Conservation (phyloP, 2,329 filamentous ascomycete genomes). For the Monosporascus sp. region DNA sequence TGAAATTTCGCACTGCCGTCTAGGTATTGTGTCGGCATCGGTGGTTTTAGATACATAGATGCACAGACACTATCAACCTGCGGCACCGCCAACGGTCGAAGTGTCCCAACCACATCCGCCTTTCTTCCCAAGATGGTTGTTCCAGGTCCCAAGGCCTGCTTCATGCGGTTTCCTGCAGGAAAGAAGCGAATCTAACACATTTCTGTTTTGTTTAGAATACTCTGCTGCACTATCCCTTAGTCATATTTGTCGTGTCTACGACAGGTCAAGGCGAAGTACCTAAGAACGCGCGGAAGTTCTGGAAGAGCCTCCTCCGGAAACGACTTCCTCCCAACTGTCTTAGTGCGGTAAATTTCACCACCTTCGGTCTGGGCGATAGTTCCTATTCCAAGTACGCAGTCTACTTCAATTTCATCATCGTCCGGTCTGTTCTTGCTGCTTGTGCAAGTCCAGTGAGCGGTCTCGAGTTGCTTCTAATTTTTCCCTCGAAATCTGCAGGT, state of each 20-base stretch:
- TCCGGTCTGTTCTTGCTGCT: background rate
- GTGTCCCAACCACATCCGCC: no score
- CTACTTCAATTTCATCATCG: background rate
- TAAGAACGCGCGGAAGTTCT: slow-evolving; percentile 73
- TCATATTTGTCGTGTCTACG: slow-evolving; percentile 81
- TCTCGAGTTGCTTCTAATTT: slow-evolving; percentile 1
- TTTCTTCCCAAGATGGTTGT: no score
- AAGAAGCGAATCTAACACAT: slow-evolving; percentile 8
- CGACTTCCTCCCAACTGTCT: slow-evolving; percentile 69
- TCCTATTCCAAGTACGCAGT: slow-evolving; percentile 76
- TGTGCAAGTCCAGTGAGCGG: background rate
- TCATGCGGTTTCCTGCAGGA: slow-evolving; percentile 16
- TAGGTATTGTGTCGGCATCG: no score
- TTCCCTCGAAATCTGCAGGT: slow-evolving; percentile 42
- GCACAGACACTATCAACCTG: no score
- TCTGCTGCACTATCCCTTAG: slow-evolving; percentile 48
- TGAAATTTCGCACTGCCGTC: no score
- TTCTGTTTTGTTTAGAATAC: slow-evolving; percentile 34
- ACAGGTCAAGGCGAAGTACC: slow-evolving; percentile 94
- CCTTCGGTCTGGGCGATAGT: slow-evolving; percentile 89
- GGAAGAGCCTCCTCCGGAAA: slow-evolving; percentile 77
- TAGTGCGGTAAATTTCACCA: slow-evolving; percentile 64
- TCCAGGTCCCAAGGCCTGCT: background rate
- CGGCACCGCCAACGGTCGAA: no score
- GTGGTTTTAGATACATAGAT: no score